Evolutionary conservation across 768 basidiomycete species (phyloP).

Genomic region (Psilocybe sp.): DNA sequence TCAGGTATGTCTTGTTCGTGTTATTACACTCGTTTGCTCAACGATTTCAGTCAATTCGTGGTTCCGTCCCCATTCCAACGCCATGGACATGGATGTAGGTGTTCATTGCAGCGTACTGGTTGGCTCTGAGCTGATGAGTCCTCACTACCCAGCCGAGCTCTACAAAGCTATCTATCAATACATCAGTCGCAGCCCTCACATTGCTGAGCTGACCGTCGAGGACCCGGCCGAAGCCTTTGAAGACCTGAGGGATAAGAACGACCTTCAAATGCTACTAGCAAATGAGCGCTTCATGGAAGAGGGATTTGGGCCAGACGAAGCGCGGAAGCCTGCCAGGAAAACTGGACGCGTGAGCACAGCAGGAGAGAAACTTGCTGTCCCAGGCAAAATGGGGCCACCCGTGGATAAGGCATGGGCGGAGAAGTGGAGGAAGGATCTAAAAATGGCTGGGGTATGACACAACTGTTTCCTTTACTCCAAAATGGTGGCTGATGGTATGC

Average conservation of each 20-base stretch:
- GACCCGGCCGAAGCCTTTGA: constrained; percentile 98
- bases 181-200: constrained; percentile 57
- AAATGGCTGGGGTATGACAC: constrained; percentile 76
- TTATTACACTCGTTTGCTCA: constrained; percentile 4
- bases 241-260: constrained; percentile 90
- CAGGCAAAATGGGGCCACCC: constrained; percentile 75
- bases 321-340: constrained; percentile 42
- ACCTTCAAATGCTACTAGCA: constrained; percentile 73
- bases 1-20: constrained; percentile 57
- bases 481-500: constrained; percentile 4
- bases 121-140: not conserved
- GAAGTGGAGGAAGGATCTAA: constrained; percentile 76
- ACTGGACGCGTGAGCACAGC: constrained; percentile 32
- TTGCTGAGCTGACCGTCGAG: constrained; percentile 95
- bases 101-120: not conserved
- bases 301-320: constrained; percentile 52
- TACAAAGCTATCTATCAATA: constrained; percentile 85
- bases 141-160: constrained; percentile 62
- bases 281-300: constrained; percentile 68
- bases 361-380: constrained; percentile 21
- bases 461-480: constrained; percentile 12
- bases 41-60: constrained; percentile 79
- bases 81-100: constrained; percentile 86
- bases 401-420: constrained; percentile 76
- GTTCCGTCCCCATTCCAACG: constrained; percentile 89